These are phyloP conservation scores for Erodium trifolium DNA, from an alignment of 441 rosid species.

Conservation along the genomic window DNA sequence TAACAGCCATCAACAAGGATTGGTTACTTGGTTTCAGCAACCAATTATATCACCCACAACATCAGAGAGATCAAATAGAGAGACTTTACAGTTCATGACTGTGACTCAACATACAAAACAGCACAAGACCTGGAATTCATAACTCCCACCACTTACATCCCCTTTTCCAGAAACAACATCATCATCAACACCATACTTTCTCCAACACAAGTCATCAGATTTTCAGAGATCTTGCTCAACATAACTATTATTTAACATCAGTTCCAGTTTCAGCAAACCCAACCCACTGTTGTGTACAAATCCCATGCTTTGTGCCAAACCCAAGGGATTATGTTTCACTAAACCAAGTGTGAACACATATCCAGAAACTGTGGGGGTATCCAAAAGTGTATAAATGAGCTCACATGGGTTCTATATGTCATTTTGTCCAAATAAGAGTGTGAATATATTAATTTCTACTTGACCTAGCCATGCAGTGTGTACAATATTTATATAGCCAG, in stretches of 20 bases:
- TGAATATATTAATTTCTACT: neutral
- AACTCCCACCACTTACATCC: too few species aligned
- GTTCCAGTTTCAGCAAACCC: neutral
- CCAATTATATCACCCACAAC: too few species aligned
- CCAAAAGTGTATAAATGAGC: neutral
- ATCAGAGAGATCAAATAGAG: too few species aligned
- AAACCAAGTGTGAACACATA: too few species aligned
- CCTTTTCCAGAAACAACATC: too few species aligned
- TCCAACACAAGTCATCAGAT: neutral
- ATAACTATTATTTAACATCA: neutral
- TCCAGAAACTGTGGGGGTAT: neutral
- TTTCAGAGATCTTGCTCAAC: conserved; percentile 7
- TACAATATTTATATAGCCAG: neutral
- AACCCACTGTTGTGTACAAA: neutral
- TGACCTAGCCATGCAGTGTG: neutral
- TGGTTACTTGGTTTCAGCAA: too few species aligned
- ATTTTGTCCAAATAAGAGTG: neutral
- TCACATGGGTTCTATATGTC: neutral
- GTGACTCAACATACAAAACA: too few species aligned
- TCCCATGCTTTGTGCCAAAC: neutral
- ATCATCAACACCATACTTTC: neutral
- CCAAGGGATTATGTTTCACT: neutral
- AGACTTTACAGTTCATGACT: too few species aligned
- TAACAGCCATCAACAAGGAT: too few species aligned
- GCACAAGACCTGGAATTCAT: too few species aligned